Conservation (phyloP, 148 eudicot species). For the Arbutus unedo region DNA sequence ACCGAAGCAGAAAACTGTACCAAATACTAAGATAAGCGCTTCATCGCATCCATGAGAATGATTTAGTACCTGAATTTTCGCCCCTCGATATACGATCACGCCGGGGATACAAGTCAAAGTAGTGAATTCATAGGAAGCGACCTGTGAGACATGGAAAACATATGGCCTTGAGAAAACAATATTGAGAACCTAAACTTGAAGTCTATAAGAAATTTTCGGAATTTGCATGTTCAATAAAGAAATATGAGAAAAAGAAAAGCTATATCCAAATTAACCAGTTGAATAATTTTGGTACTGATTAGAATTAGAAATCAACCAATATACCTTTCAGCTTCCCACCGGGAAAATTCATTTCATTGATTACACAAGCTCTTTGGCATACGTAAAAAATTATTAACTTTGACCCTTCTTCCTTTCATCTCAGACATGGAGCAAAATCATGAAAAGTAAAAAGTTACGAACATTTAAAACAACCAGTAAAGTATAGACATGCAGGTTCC, state of each 20-base stretch:
- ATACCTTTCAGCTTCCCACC: neutral
- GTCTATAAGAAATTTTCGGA: neutral
- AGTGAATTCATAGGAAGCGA: constrained; percentile 99
- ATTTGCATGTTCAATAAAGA: neutral
- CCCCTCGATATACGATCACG: constrained; percentile 92
- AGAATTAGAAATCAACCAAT: neutral
- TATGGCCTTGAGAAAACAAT: neutral
- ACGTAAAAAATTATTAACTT: neutral
- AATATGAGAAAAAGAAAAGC: neutral
- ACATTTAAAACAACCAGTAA: neutral
- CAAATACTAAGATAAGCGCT: neutral
- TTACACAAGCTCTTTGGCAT: neutral
- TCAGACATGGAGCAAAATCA: neutral
- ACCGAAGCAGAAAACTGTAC: neutral
- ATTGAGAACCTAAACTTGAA: constrained; percentile 2
- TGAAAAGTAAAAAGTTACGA: neutral
- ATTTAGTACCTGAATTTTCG: constrained; percentile 82
- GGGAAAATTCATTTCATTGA: neutral
- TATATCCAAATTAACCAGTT: neutral
- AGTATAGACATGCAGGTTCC: neutral
- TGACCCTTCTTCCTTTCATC: neutral
- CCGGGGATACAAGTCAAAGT: constrained; percentile 99
- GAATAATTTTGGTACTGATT: neutral
- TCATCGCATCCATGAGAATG: neutral
- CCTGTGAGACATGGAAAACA: constrained; percentile 46